Evolutionary conservation across 352 stramenopile species (phyloP), one percentile per base, ranked within the genome.

Genomic region (Pythium vanterpoolii): DNA sequence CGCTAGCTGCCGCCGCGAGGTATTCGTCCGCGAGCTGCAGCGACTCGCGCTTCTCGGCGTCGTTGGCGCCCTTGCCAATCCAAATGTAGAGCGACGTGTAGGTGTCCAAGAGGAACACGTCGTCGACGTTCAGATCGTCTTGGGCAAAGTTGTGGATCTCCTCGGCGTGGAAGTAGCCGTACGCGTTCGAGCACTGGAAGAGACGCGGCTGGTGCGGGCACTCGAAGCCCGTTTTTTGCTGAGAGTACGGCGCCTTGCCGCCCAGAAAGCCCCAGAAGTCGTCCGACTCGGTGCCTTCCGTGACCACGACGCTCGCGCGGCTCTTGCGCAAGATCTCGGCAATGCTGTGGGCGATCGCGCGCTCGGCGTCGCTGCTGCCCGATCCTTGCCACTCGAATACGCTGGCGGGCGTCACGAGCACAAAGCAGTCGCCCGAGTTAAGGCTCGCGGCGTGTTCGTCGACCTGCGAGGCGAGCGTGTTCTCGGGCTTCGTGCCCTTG

Each of bases 21-120:
- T 95, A 96, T 39, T 90, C 79, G 33, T 87, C 62, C 23, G 85
- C 85, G 27, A 91, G 69, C 60, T 73, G 62, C 48, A 86, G 62
- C 5, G 77, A 64, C 30, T 88, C 76, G 26, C 74, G 72, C 69
- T 95, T 90, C 68, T 94, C 83, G 6, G 72, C 42, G 28, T 92
- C 80, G 53, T 89, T 94, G 5, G 82, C 83, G 57, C 80, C 75
- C 38, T 63, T 60, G 57, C 91, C 91, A 39, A 97, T 86, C 91
- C 91, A 98, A 14, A 98, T 76, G 66, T 93, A 98, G 48, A 98
- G 69, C 30, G 74, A 84, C 52, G 84, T 93, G 71, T 90, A 96
- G 50, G 83, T 91, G 71, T 98, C 90, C 11, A 98, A 68, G 13
- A 98, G 75, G 68, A 96, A 96, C 24, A 98, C 88, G 54, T 98